A percentile compares a stretch with the other conserved stretches of the same genome.
Conservation (phyloP, 345 rosid species). For the Populus deltoides region DNA sequence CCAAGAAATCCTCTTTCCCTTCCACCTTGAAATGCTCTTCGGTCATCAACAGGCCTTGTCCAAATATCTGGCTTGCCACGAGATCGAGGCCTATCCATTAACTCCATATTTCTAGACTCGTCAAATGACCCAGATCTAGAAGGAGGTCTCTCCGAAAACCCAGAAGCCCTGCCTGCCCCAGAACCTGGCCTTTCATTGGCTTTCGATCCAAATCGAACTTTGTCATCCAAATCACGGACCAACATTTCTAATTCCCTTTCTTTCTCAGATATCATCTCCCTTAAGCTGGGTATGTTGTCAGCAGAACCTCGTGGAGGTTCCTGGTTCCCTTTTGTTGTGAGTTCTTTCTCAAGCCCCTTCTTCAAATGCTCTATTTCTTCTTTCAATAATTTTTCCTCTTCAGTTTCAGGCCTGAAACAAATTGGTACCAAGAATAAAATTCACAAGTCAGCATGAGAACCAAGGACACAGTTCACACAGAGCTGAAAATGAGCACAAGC, state of each 20-base stretch:
- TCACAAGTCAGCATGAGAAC: background rate
- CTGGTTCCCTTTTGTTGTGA: constrained; percentile 24
- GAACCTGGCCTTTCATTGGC: constrained; percentile 77
- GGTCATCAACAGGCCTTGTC: constrained; percentile 64
- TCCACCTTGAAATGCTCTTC: constrained; percentile 75
- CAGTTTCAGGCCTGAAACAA: constrained; percentile 77
- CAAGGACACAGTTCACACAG: constrained; percentile 1
- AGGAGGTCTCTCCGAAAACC: constrained; percentile 69
- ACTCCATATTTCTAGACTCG: constrained; percentile 64
- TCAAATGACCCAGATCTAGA: constrained; percentile 80
- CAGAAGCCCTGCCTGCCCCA: constrained; percentile 57
- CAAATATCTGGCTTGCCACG: constrained; percentile 67
- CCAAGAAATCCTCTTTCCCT: constrained; percentile 79
- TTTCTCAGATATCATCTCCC: constrained; percentile 45
- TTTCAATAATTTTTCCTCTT: constrained; percentile 65
- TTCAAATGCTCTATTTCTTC: constrained; percentile 61
- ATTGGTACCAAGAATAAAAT: background rate
- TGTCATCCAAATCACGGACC: constrained; percentile 67
- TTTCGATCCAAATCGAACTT: constrained; percentile 74
- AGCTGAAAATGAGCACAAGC: background rate
- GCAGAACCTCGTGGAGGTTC: constrained; percentile 39
- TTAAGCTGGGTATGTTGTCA: constrained; percentile 33
- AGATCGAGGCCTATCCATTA: constrained; percentile 72
- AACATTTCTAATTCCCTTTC: constrained; percentile 67
- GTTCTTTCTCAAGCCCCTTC: constrained; percentile 46